Evolutionary conservation across 352 stramenopile species (phyloP), one percentile per base, ranked within the genome.

Genomic region (Phytophthora melonis): DNA sequence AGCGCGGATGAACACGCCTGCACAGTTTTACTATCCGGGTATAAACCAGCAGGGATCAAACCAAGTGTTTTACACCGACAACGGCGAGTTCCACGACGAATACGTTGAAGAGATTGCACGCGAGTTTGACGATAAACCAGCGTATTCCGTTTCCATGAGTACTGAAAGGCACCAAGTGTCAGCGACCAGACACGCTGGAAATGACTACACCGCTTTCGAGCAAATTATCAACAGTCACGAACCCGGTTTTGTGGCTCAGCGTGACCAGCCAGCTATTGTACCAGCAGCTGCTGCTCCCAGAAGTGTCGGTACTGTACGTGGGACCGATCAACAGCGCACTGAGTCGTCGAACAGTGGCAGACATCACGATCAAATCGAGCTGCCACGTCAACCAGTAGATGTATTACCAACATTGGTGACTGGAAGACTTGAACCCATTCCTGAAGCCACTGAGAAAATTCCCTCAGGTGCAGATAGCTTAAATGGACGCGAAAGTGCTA

Each of bases 371-470:
- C 10, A 4, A 14, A 56, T 34, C 8, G 30, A n/a, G 10, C 18
- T 36, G 47, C 14, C 27, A 5, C 9, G 25, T 16, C 21, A 47
- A 25, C 34, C 1, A 5, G 2, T 43, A 19, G 21, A 66, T 52
- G 23, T 21, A 6, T 53, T 72, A 23, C 50, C 64, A 30, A 66
- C 55, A 11, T 63, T 74, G 27, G 54, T 59, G 47, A 49, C 50
- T 34, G 64, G 61, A 18, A 59, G 9, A 19, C 39, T 80, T 5
- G 67, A 69, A 25, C 11, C 74, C 18, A 80, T 80, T 54, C 69
- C 57, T 16, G 69, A 80, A 39, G 36, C 13, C n/a, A 69, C 61
- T 19, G 69, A 75, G n/a, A 50, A 50, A 19, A 43, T 73, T 43
- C 59, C 34, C 32, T 58, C 56, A 16, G 34, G 13, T 62, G 43